Base-by-base conservation (phyloP, 306 rosid species). In the Boehmeria nivea region DNA sequence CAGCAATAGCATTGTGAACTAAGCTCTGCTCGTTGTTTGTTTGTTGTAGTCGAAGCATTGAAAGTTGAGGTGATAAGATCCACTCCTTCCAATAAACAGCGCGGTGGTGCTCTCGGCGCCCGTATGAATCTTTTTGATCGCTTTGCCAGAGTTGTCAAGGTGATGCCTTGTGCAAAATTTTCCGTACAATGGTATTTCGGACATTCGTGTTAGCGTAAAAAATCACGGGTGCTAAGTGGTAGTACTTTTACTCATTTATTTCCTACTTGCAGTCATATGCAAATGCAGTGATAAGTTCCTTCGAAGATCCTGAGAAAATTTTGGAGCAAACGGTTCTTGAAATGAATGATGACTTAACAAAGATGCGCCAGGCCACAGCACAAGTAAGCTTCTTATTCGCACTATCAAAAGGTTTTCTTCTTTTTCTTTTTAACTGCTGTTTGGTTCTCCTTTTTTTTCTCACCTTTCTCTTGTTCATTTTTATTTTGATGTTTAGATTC, bases 301-400 rank as follows among this genome's bases (percentile, higher is more conserved):
- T 90, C 69, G 98, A 90, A 73, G 98, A 90, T 64, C 98, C 95
- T 2, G 98, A 90, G 85, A 86, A 90, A 69, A 86, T 90, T 50
- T 73, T 90, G 80, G 98, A 90, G 71, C 98, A 90, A 76, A 56
- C 98, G 17, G 95, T 90, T 65, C 78, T 86, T 61, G 98, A 90
- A 78, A 90, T 90, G 98, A 90, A 82, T 21, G 95, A 90, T 3
- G 98, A 90, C 72, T 76, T 90, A 74, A 86, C 85, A 24, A 90
- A 86, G 79, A 90, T 90, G 98, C 95, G 95, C 18, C 98, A 90
- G 72, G 98, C 98, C 39, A 90, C 98, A 15, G 94, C 98, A 52
- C 98, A 90, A 67, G 98, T 90, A 73, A 68, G 76, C 65, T 65
- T 48, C 61, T n/a, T n/a, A n/a, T n/a, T n/a, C n/a, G n/a, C n/a